Conservation (phyloP, 2,329 filamentous ascomycete genomes). For the Westerdykella ornata region DNA sequence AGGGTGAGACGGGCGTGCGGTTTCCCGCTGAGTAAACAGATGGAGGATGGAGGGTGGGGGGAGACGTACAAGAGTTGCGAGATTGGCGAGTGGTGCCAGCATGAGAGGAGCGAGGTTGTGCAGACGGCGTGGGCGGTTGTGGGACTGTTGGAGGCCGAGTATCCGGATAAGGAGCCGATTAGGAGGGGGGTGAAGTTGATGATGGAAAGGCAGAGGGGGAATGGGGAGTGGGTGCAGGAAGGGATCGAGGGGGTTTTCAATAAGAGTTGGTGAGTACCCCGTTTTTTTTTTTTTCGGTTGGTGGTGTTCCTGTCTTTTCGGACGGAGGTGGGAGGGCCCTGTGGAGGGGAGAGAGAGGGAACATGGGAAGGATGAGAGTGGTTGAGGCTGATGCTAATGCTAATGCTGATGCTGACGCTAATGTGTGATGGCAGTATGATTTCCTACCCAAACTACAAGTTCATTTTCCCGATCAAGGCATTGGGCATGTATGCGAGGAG, state of each 20-base stretch:
- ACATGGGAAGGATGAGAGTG: not conserved
- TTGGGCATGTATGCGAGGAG: conserved; percentile 71
- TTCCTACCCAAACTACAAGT: conserved; percentile 98
- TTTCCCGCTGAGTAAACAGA: conserved; percentile 79
- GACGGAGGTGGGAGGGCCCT: too few relatives aligned
- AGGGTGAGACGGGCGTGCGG: conserved; percentile 69
- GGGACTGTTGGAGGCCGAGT: conserved; percentile 73
- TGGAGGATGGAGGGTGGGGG: conserved; percentile 89
- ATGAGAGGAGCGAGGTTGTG: conserved; percentile 78
- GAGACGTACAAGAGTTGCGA: conserved; percentile 89
- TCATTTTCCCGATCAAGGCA: conserved; percentile 89
- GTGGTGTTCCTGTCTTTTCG: too few relatives aligned
- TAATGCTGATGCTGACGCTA: too few relatives aligned
- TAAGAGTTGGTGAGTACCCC: conserved; percentile 68
- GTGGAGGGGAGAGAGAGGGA: too few relatives aligned
- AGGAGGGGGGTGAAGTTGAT: conserved; percentile 70
- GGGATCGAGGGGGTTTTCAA: conserved; percentile 98
- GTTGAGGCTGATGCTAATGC: conserved; percentile 12
- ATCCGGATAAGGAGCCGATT: conserved; percentile 66
- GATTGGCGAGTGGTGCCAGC: conserved; percentile 65
- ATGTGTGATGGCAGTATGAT: conserved; percentile 90
- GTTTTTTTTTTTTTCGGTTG: too few relatives aligned
- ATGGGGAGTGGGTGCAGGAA: conserved; percentile 93
- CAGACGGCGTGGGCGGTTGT: conserved; percentile 90
- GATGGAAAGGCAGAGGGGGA: conserved; percentile 74